A percentile compares a stretch with the other conserved stretches of the same genome.
These are phyloP conservation scores for Candida peoriensis DNA, from an alignment of 805 yeast species.

Conservation along the genomic window DNA sequence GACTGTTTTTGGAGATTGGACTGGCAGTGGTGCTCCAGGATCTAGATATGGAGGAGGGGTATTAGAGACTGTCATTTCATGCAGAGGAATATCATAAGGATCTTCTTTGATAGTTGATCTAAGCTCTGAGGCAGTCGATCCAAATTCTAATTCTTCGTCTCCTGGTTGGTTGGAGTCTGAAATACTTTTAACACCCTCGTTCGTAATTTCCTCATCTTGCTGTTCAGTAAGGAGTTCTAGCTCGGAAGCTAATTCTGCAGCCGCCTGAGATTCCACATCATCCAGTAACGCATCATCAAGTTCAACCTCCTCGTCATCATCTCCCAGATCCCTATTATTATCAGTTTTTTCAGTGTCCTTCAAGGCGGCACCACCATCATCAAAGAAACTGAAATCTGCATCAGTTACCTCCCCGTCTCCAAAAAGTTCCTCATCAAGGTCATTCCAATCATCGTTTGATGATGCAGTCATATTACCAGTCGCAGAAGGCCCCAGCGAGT, in stretches of 20 bases:
- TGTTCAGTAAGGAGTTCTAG: constrained; percentile 13
- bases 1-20: constrained; percentile 39
- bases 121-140: too few relatives aligned
- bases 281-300: constrained; percentile 26
- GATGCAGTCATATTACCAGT: constrained; percentile 2
- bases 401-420: constrained; percentile 26
- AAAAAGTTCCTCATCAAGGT: constrained; percentile 28
- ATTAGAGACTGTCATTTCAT: constrained; percentile 49
- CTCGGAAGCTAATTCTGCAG: constrained; percentile 32
- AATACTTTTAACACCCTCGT: not conserved
- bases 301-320: constrained; percentile 21
- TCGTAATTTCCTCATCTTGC: not conserved
- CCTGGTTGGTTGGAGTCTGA: constrained; percentile 1
- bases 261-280: constrained; percentile 27
- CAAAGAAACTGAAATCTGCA: constrained; percentile 25
- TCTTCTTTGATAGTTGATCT: constrained; percentile 5
- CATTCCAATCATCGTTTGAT: constrained; percentile 22
- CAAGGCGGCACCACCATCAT: constrained; percentile 24
- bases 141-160: constrained; percentile 8
- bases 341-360: constrained; percentile 24
- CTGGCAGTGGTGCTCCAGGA: constrained; percentile 82
- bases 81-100: constrained; percentile 48
- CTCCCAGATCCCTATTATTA: constrained; percentile 11
- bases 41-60: constrained; percentile 59
- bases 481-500: too few relatives aligned